Evolutionary conservation across 768 basidiomycete species (phyloP).

Genomic region (Psilocybe tampanensis): DNA sequence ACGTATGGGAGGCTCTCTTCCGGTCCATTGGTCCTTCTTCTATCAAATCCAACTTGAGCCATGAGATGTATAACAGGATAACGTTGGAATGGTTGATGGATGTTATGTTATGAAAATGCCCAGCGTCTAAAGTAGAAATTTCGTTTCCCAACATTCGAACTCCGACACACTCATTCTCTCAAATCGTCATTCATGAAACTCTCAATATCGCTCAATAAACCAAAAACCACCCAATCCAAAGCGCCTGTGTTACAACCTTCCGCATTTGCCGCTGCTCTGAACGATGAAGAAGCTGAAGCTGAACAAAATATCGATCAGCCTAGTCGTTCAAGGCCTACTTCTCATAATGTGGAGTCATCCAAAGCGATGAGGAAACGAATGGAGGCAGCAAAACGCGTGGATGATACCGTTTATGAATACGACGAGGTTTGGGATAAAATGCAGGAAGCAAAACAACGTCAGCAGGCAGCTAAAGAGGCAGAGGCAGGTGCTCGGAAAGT

Average conservation of each 20-base stretch:
- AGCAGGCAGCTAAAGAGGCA: constrained; percentile 75
- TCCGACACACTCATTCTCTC: constrained; percentile 29
- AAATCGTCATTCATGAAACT: constrained; percentile 65
- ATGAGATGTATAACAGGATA: constrained; percentile 23
- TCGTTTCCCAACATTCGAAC: constrained; percentile 32
- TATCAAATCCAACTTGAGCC: constrained; percentile 70
- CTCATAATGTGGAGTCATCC: constrained; percentile 62
- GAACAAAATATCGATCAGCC: constrained; percentile 40
- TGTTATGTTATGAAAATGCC: neutral
- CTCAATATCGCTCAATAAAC: constrained; percentile 80
- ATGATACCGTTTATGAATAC: constrained; percentile 88
- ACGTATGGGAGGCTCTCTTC: constrained; percentile 76
- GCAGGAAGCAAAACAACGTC: constrained; percentile 79
- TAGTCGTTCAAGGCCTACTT: constrained; percentile 58
- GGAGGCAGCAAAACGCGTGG: constrained; percentile 77
- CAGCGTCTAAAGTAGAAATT: neutral
- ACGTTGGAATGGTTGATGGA: neutral
- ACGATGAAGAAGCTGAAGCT: constrained; percentile 59
- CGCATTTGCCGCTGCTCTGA: constrained; percentile 63
- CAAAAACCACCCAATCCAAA: constrained; percentile 49
- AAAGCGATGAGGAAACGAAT: constrained; percentile 72
- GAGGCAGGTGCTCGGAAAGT: constrained; percentile 83
- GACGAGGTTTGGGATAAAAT: constrained; percentile 97
- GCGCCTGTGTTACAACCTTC: constrained; percentile 58
- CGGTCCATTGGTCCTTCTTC: constrained; percentile 89